Conservation (phyloP, 202 grass and related monocot genomes). For the Setaria viridis region DNA sequence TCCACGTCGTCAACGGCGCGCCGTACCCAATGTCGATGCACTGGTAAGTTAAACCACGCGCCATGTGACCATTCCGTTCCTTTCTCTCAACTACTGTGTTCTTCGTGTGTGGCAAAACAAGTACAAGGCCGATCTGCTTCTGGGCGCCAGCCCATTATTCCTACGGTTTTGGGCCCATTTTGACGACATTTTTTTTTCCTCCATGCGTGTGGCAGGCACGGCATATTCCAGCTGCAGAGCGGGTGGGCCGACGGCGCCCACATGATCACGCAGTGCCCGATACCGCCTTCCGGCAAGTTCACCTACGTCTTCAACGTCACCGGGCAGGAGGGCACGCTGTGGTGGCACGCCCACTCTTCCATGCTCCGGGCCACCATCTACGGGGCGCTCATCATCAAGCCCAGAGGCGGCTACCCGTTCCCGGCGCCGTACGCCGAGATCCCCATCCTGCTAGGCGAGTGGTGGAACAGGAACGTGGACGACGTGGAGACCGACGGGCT, state of each 20-base stretch:
- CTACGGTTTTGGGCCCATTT: too few relatives aligned
- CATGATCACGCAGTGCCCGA: constrained; percentile 73
- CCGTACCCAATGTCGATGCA: constrained; percentile 71
- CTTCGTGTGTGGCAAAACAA: too few relatives aligned
- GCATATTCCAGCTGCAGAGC: constrained; percentile 59
- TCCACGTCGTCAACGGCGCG: constrained; percentile 64
- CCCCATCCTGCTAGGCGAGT: constrained; percentile 61
- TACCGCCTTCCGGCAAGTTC: constrained; percentile 43
- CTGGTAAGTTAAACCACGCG: constrained; percentile 42
- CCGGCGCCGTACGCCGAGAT: constrained; percentile 48
- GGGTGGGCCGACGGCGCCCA: constrained; percentile 68
- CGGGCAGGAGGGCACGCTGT: constrained; percentile 69
- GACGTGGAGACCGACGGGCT: constrained; percentile 47
- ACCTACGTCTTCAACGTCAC: constrained; percentile 61
- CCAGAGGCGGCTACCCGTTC: constrained; percentile 57
- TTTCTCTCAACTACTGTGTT: too few relatives aligned
- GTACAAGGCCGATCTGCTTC: too few relatives aligned
- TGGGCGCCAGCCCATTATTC: too few relatives aligned
- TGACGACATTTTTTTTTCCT: too few relatives aligned
- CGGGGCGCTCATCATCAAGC: constrained; percentile 65
- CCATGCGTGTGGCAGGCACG: constrained; percentile 50
- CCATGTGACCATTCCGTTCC: not conserved
- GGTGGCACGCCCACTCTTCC: constrained; percentile 73
- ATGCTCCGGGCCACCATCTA: constrained; percentile 64
- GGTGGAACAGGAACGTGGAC: constrained; percentile 60